Conservation (phyloP, 192 early-diverging fungal genomes). For the Rhizoclosmatium sp. region DNA sequence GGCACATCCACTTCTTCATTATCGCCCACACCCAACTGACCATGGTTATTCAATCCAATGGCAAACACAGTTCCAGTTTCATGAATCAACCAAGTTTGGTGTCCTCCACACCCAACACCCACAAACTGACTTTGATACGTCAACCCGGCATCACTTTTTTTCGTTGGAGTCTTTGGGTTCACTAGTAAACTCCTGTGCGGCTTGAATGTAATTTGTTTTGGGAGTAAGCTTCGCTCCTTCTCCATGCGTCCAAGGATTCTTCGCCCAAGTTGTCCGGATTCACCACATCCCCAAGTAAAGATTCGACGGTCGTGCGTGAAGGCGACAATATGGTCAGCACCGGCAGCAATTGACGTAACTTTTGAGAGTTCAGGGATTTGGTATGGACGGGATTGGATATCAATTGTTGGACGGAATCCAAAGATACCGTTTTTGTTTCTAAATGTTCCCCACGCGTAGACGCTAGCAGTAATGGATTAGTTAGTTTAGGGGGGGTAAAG, state of each 20-base stretch:
- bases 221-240: constrained; percentile 49
- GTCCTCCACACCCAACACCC: constrained; percentile 78
- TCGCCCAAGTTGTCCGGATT: constrained; percentile 89
- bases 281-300: constrained; percentile 89
- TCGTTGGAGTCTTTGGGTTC: constrained; percentile 57
- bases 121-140: constrained; percentile 57
- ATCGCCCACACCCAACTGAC: constrained; percentile 79
- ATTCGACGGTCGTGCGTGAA: constrained; percentile 73
- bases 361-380: constrained; percentile 66
- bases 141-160: constrained; percentile 13
- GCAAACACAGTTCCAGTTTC: constrained; percentile 70
- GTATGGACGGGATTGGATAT: constrained; percentile 68
- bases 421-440: constrained; percentile 82
- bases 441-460: constrained; percentile 92
- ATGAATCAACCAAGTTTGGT: constrained; percentile 85
- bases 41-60: constrained; percentile 92
- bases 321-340: constrained; percentile 87
- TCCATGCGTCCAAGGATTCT: constrained; percentile 71
- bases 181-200: constrained; percentile 56
- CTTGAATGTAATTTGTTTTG: constrained; percentile 63
- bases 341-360: constrained; percentile 80
- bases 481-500: constrained; percentile 4
- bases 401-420: constrained; percentile 75
- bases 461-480: constrained; percentile 42
- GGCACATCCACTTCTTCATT: constrained; percentile 58